phyloP scores from a whole-genome alignment of 148 eudicot genomes.

The Gaultheria prostrata region DNA sequence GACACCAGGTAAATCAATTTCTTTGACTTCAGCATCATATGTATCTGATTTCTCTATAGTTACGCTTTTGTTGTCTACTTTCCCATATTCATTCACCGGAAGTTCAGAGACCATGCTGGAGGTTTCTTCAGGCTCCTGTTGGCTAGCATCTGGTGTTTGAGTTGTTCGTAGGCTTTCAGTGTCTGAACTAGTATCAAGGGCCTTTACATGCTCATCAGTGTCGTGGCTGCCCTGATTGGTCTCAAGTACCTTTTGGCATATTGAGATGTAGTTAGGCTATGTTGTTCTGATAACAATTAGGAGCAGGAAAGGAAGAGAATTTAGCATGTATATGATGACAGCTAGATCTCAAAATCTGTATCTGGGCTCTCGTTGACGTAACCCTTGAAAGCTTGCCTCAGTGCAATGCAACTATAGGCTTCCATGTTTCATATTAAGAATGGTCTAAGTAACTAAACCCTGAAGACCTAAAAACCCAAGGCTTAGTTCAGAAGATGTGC shows the following conservation, averaged over 20 bases:
- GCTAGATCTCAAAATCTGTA: background rate
- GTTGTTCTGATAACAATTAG: background rate
- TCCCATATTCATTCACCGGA: slow-evolving; percentile 10
- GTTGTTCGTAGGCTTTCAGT: background rate
- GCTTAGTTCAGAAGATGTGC: background rate
- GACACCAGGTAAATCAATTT: background rate
- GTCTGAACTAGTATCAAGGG: slow-evolving; percentile 10
- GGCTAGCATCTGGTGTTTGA: slow-evolving; percentile 6
- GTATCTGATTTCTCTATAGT: slow-evolving; percentile 7
- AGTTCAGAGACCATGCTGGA: slow-evolving; percentile 12
- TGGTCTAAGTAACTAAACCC: background rate
- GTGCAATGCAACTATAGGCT: background rate
- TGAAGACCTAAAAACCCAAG: background rate
- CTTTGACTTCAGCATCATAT: slow-evolving; percentile 17
- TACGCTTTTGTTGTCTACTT: background rate
- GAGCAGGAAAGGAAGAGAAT: slow-evolving; percentile 9
- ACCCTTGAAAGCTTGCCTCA: background rate
- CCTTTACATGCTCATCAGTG: background rate
- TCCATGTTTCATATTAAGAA: background rate
- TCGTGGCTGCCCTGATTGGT: background rate
- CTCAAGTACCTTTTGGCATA: slow-evolving; percentile 13
- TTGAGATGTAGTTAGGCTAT: background rate
- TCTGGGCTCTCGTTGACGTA: background rate
- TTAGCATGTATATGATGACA: background rate
- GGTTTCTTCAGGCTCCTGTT: slow-evolving; percentile 15